Evolutionary conservation across 805 yeast species (phyloP).

Genomic region (Kodamaea jinghongensis): DNA sequence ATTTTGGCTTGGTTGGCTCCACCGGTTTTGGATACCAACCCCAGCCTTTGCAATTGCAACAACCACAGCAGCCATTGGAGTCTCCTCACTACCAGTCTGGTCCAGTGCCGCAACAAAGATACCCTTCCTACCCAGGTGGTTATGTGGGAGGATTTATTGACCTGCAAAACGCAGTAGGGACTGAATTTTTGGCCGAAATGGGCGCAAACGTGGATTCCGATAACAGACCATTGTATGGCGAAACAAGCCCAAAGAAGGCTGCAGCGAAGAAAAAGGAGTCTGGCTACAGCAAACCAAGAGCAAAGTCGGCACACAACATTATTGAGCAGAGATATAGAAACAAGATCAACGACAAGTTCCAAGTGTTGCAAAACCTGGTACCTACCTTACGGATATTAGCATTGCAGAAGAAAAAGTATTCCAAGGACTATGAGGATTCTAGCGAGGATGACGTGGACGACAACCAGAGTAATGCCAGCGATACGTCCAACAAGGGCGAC

Average conservation of each 20-base stretch:
- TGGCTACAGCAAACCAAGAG: slow-evolving; percentile 15
- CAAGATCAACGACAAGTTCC: slow-evolving; percentile 41
- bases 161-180: neutral
- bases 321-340: slow-evolving; percentile 44
- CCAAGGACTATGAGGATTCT: slow-evolving; percentile 13
- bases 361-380: slow-evolving; percentile 36
- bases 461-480: slow-evolving; percentile 3
- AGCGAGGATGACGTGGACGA: slow-evolving; percentile 14
- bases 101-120: neutral
- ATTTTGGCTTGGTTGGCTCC: slow-evolving; percentile 16
- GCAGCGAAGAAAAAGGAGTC: neutral
- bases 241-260: neutral
- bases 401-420: slow-evolving; percentile 17
- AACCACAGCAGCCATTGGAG: slow-evolving; percentile 1
- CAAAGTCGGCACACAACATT: slow-evolving; percentile 38
- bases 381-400: slow-evolving; percentile 37
- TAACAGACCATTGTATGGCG: slow-evolving; percentile 1
- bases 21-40: slow-evolving; percentile 1
- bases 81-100: neutral
- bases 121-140: too few species aligned
- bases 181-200: slow-evolving; percentile 4
- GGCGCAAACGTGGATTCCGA: slow-evolving; percentile 1
- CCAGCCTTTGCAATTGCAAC: slow-evolving; percentile 1
- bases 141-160: too few species aligned
- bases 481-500: slow-evolving; percentile 3